phyloP scores from a whole-genome alignment of 208 protist species.

The Acanthamoeba royreba region DNA sequence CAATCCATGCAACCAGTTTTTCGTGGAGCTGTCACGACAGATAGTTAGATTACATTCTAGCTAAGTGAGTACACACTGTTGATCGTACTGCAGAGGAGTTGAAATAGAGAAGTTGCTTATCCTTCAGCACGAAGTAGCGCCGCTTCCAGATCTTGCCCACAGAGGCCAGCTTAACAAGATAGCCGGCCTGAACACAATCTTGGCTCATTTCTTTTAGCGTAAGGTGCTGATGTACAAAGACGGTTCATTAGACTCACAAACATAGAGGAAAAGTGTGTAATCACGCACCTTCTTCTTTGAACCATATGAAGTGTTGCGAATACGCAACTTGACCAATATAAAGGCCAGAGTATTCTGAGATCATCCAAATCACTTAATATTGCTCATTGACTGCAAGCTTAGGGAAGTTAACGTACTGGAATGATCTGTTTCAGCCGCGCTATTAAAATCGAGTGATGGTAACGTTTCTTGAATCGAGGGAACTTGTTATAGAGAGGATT shows the following conservation, averaged over 20 bases:
- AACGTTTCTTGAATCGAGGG: conserved; percentile 24
- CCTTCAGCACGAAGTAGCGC: conserved; percentile 34
- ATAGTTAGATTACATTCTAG: no score
- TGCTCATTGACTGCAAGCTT: no score
- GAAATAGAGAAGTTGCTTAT: conserved; percentile 16
- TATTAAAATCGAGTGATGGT: conserved; percentile 26
- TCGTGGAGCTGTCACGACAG: not conserved
- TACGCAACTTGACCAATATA: not conserved
- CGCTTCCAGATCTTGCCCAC: conserved; percentile 32
- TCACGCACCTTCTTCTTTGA: not conserved
- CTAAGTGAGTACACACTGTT: not conserved
- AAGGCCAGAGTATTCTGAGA: not conserved
- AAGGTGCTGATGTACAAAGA: no score
- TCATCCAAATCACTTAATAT: no score
- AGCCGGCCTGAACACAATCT: not conserved
- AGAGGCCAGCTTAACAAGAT: not conserved
- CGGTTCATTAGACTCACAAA: no score
- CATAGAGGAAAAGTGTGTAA: not conserved
- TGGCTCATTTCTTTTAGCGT: not conserved
- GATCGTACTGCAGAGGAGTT: not conserved
- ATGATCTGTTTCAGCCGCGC: conserved; percentile 31
- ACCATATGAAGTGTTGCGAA: not conserved
- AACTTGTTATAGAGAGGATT: conserved; percentile 29
- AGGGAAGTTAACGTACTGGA: no score
- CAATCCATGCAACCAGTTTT: conserved; percentile 11